phyloP scores from a whole-genome alignment of 345 rosid species.

The Garcia nutans region DNA sequence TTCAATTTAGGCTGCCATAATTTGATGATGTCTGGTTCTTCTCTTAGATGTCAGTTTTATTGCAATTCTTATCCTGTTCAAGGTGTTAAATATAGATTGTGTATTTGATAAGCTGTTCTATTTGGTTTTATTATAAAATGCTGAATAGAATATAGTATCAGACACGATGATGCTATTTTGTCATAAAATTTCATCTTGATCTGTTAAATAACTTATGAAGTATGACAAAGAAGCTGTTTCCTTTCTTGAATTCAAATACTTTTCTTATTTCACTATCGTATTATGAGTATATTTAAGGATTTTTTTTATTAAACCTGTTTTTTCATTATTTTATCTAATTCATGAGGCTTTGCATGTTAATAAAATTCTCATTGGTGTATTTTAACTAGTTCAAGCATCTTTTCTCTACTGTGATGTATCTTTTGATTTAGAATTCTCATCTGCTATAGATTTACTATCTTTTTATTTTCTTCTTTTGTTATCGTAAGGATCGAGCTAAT shows the following conservation, averaged over 20 bases:
- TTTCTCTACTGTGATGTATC: neutral
- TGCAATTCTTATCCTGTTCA: neutral
- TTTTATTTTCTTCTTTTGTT: neutral
- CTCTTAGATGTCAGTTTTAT: neutral
- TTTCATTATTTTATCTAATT: neutral
- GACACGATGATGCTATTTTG: neutral
- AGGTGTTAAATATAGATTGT: neutral
- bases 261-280: neutral
- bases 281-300: neutral
- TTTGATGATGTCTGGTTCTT: neutral
- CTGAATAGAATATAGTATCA: neutral
- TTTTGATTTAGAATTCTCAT: conserved; percentile 4
- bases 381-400: neutral
- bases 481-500: conserved; percentile 48
- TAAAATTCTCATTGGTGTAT: neutral
- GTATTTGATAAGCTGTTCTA: neutral
- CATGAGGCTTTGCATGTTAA: neutral
- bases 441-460: neutral
- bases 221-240: neutral
- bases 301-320: too few relatives aligned
- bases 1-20: neutral
- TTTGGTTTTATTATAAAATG: neutral
- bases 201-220: neutral
- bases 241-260: neutral
- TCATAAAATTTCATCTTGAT: neutral